Base-by-base conservation (phyloP, 306 rosid genomes). In the Citrullus amarus region DNA sequence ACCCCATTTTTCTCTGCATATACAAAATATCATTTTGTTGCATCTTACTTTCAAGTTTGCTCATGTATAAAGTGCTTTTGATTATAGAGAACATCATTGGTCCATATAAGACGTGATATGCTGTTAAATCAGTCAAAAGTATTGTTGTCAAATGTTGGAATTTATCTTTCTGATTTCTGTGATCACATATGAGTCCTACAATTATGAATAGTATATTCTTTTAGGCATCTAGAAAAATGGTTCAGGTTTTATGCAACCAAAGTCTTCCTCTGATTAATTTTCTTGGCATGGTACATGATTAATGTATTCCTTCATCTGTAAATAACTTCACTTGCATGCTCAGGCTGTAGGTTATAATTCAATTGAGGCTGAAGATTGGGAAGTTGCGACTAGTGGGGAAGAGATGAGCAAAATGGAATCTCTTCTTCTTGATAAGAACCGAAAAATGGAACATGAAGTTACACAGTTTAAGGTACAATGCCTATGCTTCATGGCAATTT, bases 371-470 rank as follows among this genome's bases (percentile, higher is more conserved):
- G 99, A 95, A 87, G 99, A 95, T 88, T 95, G 99, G 99, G 97
- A 95, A 71, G 96, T 77, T 63, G 96, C 99, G 82, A 92, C 97
- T 59, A 90, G 96, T 51, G 99, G 96, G 85, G 99, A 95, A 82
- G 98, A 95, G 90, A 89, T 92, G 97, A 95, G 97, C 89, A 91
- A 91, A 93, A 91, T 95, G 99, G 99, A 95, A 84, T 91, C 96
- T 83, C 97, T 95, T 85, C 99, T 95, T 85, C 99, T 95, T 83
- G 97, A 95, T 83, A 95, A 95, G 85, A 95, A 95, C 88, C 90
- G 96, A 59, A 95, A 95, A 91, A 89, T 95, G 96, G 99, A 95
- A 82, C 97, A 92, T 75, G 96, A 95, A 25, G 89, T 95, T 59
- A 95, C 99, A 78, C 99, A 91, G 63, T 80, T 89, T 90, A 95